These are phyloP conservation scores for Trametes cubensis DNA, from an alignment of 768 basidiomycete species.

Conservation along the genomic window DNA sequence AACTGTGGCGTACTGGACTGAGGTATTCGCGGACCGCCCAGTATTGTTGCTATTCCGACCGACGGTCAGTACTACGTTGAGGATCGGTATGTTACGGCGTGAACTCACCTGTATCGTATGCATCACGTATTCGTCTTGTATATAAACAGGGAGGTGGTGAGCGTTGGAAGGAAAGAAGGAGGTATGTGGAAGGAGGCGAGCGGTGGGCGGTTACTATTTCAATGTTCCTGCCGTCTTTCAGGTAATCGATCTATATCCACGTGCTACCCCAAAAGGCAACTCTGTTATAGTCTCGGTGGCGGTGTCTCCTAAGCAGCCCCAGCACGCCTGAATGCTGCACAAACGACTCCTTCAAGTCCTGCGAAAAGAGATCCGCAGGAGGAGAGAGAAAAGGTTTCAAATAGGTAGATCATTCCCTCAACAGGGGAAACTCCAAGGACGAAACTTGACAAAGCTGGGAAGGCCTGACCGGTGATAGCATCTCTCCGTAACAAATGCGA, in stretches of 20 bases:
- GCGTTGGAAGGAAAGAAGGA: slow-evolving; percentile 8
- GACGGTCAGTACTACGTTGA: background rate
- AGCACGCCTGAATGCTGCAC: no score
- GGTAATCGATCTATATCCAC: slow-evolving; percentile 18
- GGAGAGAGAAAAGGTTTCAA: background rate
- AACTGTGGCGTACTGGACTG: slow-evolving; percentile 64
- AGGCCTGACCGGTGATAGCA: background rate
- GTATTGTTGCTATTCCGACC: slow-evolving; percentile 73
- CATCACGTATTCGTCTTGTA: slow-evolving; percentile 36
- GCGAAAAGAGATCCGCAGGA: background rate
- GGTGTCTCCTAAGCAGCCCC: background rate
- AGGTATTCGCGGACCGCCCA: slow-evolving; percentile 95
- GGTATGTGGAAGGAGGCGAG: background rate
- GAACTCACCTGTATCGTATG: slow-evolving; percentile 50
- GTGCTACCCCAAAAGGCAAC: slow-evolving; percentile 9
- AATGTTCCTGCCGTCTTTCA: slow-evolving; percentile 10
- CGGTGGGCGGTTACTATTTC: slow-evolving; percentile 16
- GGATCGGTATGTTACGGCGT: background rate
- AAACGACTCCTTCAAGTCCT: background rate
- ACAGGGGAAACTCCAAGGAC: background rate
- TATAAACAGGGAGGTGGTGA: background rate
- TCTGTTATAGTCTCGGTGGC: slow-evolving; percentile 13
- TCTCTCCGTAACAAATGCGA: no score
- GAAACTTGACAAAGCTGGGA: background rate
- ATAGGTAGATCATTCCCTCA: background rate